A percentile compares a stretch with the other conserved stretches of the same genome.
These are phyloP conservation scores for Phytophthora tubulina DNA, from an alignment of 352 stramenopile species.

Conservation along the genomic window DNA sequence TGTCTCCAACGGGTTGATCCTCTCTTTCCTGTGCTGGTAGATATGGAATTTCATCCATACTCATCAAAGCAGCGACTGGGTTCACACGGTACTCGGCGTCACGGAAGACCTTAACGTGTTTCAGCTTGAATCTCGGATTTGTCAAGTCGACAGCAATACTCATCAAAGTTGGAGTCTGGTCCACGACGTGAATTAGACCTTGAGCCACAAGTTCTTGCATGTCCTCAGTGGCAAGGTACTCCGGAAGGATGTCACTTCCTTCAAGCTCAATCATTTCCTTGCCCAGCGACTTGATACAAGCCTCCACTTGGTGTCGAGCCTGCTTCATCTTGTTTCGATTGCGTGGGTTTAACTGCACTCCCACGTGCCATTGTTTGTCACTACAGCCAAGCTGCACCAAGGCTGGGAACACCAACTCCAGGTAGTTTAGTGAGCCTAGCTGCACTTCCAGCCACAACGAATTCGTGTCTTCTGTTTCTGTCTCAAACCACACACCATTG, in stretches of 20 bases:
- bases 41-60: slow-evolving; percentile 47
- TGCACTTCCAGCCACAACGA: slow-evolving; percentile 60
- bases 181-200: slow-evolving; percentile 9
- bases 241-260: slow-evolving; percentile 44
- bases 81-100: slow-evolving; percentile 58
- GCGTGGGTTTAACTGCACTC: slow-evolving; percentile 23
- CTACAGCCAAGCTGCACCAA: slow-evolving; percentile 44
- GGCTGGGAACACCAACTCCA: slow-evolving; percentile 34
- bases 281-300: slow-evolving; percentile 35
- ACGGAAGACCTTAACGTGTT: slow-evolving; percentile 48
- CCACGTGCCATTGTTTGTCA: slow-evolving; percentile 40
- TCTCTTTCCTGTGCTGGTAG: neutral
- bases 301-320: slow-evolving; percentile 19
- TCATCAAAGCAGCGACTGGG: slow-evolving; percentile 52
- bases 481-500: slow-evolving; percentile 57
- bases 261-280: slow-evolving; percentile 29
- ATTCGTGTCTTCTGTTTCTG: slow-evolving; percentile 28
- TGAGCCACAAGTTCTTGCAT: slow-evolving; percentile 25
- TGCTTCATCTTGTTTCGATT: slow-evolving; percentile 15
- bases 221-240: slow-evolving; percentile 39
- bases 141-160: slow-evolving; percentile 44
- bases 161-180: neutral
- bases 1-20: neutral
- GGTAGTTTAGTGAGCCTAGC: slow-evolving; percentile 36
- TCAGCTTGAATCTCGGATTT: slow-evolving; percentile 41